Percentiles rank a stretch among this genome's conserved stretches.
Conservation (phyloP, 805 yeast genomes). For the Starmerella kuoi region DNA sequence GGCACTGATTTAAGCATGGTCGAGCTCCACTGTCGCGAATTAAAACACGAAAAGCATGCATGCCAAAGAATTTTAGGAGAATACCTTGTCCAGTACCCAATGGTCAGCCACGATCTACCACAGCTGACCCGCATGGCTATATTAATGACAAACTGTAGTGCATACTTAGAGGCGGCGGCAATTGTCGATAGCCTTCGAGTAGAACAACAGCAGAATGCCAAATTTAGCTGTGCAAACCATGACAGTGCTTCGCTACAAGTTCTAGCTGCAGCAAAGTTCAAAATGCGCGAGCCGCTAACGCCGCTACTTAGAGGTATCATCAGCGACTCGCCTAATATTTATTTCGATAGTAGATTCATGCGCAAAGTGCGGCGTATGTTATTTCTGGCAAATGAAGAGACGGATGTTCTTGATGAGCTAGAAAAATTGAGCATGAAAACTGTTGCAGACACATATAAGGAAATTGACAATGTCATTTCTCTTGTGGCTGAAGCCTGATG, state of each 20-base stretch:
- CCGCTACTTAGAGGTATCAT: slow-evolving; percentile 9
- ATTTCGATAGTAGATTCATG: slow-evolving; percentile 11
- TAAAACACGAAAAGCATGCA: background rate
- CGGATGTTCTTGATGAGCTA: slow-evolving; percentile 5
- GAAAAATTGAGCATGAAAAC: slow-evolving; percentile 4
- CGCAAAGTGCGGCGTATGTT: slow-evolving; percentile 6
- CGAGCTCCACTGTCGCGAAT: slow-evolving; percentile 13
- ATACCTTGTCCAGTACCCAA: slow-evolving; percentile 21
- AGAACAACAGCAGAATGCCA: background rate
- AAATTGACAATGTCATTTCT: background rate
- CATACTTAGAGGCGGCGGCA: slow-evolving; percentile 3
- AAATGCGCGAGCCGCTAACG: slow-evolving; percentile 6
- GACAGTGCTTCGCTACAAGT: slow-evolving; percentile 15
- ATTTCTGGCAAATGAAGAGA: slow-evolving; percentile 6
- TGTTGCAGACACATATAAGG: background rate
- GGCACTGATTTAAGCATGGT: slow-evolving; percentile 20
- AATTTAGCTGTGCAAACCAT: slow-evolving; percentile 7
- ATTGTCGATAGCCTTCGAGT: slow-evolving; percentile 14
- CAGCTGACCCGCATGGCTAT: slow-evolving; percentile 19
- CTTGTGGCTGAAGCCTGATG: too few species aligned
- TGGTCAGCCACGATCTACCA: slow-evolving; percentile 14
- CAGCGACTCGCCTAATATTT: slow-evolving; percentile 5
- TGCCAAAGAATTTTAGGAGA: slow-evolving; percentile 12
- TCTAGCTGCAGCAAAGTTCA: slow-evolving; percentile 4
- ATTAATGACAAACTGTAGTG: slow-evolving; percentile 9